Evolutionary conservation across 2,329 filamentous ascomycete genomes (phyloP), one percentile per base, ranked within the genome.

Genomic region (Colletotrichum theobromicola): DNA sequence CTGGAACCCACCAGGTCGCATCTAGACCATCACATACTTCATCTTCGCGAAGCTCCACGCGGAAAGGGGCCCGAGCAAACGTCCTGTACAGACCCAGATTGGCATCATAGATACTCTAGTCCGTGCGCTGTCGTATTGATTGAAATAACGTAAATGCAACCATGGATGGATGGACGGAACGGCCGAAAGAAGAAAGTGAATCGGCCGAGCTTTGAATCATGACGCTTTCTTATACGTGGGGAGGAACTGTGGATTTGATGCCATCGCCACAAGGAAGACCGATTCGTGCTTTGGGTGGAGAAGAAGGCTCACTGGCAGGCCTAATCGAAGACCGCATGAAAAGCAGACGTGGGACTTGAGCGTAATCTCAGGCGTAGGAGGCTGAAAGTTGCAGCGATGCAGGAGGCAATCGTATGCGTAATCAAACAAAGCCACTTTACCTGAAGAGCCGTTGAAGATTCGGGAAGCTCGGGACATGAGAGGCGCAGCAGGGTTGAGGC

Each of bases 261-360:
- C n/a, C 1, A 50, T 50, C 42, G 6, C 10, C n/a, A 7, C 42
- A 50, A 21, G 4, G 21, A 21, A 46, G n/a, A 7, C 18, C 2
- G 1, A 2, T 46, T 21, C 0, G 2, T 7, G 0, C n/a, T 18
- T 7, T 46, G n/a, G 1, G n/a, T 0, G 18, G 10, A 12, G 5
- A 21, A 46, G 42, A 46, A 46, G 0, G 5, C 2, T 50, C 6
- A 10, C 3, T 2, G 21, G 13, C 10, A n/a, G 42, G 42, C 10
- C 42, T 4, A 6, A 4, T 50, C 42, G 42, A 50, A 50, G 42
- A n/a, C 2, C 42, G 42, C 42, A 21, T 50, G 2, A 46, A 2
- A 1, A 50, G 10, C 5, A 50, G 42, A 21, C n/a, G 42, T 21
- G 42, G 42, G 21, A 50, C 2, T 21, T n/a, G 0, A 2, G 3